A percentile compares a stretch with the other conserved stretches of the same genome.
Evolutionary conservation across 2,329 filamentous ascomycete genomes (phyloP).

Genomic region (Fusarium sp.): DNA sequence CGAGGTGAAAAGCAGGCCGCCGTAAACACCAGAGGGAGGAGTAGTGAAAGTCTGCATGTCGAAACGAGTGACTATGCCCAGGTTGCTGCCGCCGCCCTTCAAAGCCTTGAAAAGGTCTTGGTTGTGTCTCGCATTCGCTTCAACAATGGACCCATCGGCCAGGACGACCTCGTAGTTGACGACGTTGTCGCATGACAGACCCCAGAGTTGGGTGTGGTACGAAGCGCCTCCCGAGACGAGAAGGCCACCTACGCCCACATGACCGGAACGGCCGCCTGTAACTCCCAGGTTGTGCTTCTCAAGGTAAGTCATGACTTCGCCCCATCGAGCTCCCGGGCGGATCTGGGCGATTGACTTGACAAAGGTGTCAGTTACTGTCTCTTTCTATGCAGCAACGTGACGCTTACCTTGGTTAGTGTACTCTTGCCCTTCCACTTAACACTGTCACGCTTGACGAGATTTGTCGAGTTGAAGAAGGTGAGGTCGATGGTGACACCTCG

Average conservation of each 20-base stretch:
- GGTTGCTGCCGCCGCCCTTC: background rate
- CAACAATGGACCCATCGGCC: background rate
- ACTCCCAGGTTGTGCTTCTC: background rate
- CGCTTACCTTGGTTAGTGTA: background rate
- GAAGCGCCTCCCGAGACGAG: background rate
- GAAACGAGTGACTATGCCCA: background rate
- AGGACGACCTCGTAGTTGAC: background rate
- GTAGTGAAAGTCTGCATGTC: background rate
- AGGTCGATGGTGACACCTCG: background rate
- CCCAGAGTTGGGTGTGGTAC: background rate
- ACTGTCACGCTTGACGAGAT: background rate
- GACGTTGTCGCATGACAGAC: background rate
- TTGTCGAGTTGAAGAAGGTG: background rate
- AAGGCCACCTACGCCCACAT: background rate
- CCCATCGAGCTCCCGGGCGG: background rate
- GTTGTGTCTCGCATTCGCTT: background rate
- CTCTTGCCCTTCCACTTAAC: background rate
- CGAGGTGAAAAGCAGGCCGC: background rate
- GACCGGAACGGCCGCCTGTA: background rate
- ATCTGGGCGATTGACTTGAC: background rate
- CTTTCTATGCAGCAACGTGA: background rate
- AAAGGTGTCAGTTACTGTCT: background rate
- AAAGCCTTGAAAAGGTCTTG: background rate
- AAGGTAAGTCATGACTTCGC: background rate
- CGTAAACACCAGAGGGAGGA: background rate